Percentiles rank a stretch among this genome's conserved stretches.
Evolutionary conservation across 495 filamentous ascomycete species (phyloP).

Genomic region (Coniosporium apollinis): DNA sequence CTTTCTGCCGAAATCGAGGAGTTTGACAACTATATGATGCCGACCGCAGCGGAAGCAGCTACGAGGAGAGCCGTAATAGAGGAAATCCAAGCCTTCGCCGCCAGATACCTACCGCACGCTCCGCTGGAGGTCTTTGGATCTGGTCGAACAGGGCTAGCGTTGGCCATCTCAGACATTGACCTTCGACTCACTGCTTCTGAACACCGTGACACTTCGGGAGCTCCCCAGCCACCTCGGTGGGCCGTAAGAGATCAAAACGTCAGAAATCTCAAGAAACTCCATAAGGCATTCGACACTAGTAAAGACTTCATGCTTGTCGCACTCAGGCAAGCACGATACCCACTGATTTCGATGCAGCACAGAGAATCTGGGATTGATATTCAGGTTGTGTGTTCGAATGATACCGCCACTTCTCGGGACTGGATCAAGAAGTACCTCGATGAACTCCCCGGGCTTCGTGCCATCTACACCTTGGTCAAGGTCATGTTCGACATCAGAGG

Average conservation of each 20-base stretch:
- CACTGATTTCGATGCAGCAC: slow-evolving; percentile 25
- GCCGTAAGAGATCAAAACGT: not conserved
- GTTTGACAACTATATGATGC: slow-evolving; percentile 28
- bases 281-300: not conserved
- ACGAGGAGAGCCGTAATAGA: slow-evolving; percentile 5
- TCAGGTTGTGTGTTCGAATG: slow-evolving; percentile 28
- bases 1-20: slow-evolving; percentile 32
- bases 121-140: slow-evolving; percentile 32
- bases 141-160: slow-evolving; percentile 33
- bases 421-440: slow-evolving; percentile 29
- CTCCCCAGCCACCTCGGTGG: not conserved
- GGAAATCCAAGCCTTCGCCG: slow-evolving; percentile 1
- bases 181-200: slow-evolving; percentile 21
- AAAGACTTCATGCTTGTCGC: not conserved
- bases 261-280: not conserved
- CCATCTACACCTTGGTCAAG: slow-evolving; percentile 33
- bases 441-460: slow-evolving; percentile 31
- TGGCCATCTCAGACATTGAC: slow-evolving; percentile 36
- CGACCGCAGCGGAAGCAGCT: slow-evolving; percentile 12
- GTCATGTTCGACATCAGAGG: slow-evolving; percentile 30
- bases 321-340: slow-evolving; percentile 6
- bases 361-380: slow-evolving; percentile 29
- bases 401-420: slow-evolving; percentile 20
- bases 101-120: not conserved
- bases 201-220: not conserved